phyloP scores from a whole-genome alignment of 805 yeast genomes.

The Maudiozyma serrabonitensis region DNA sequence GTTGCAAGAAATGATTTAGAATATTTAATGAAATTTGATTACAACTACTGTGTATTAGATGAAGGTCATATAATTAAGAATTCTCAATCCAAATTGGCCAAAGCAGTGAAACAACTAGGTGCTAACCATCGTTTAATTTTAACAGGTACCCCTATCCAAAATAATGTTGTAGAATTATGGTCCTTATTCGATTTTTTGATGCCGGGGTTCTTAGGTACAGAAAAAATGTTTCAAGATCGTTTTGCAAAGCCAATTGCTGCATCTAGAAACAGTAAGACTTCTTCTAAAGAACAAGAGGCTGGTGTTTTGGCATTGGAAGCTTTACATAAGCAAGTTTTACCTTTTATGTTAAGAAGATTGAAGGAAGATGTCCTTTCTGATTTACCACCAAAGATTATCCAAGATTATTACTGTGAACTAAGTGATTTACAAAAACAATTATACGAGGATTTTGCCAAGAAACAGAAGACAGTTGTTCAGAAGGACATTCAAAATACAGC shows the following conservation, averaged over 20 bases:
- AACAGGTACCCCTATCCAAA: slow-evolving; percentile 97
- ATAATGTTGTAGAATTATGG: slow-evolving; percentile 94
- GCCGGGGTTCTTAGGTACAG: slow-evolving; percentile 98
- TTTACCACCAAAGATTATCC: slow-evolving; percentile 95
- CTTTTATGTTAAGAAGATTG: slow-evolving; percentile 89
- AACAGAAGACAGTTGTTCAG: slow-evolving; percentile 65
- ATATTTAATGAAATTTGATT: slow-evolving; percentile 48
- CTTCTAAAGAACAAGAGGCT: slow-evolving; percentile 89
- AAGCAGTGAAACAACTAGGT: slow-evolving; percentile 69
- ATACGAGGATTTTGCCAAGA: slow-evolving; percentile 80
- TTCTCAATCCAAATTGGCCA: slow-evolving; percentile 76
- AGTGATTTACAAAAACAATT: slow-evolving; percentile 82
- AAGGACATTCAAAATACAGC: slow-evolving; percentile 46
- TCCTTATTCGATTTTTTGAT: slow-evolving; percentile 92
- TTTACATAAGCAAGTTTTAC: slow-evolving; percentile 89
- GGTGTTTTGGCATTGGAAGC: slow-evolving; percentile 96
- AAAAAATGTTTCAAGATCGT: slow-evolving; percentile 84
- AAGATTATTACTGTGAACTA: slow-evolving; percentile 93
- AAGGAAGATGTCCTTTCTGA: slow-evolving; percentile 95
- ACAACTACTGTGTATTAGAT: slow-evolving; percentile 90
- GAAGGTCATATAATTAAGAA: slow-evolving; percentile 98
- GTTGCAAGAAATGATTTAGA: slow-evolving; percentile 88
- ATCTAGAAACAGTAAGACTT: slow-evolving; percentile 76
- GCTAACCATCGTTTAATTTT: slow-evolving; percentile 87
- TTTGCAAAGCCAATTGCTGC: slow-evolving; percentile 98